Conservation (phyloP, 345 rosid species). For the Pistacia integerrima region DNA sequence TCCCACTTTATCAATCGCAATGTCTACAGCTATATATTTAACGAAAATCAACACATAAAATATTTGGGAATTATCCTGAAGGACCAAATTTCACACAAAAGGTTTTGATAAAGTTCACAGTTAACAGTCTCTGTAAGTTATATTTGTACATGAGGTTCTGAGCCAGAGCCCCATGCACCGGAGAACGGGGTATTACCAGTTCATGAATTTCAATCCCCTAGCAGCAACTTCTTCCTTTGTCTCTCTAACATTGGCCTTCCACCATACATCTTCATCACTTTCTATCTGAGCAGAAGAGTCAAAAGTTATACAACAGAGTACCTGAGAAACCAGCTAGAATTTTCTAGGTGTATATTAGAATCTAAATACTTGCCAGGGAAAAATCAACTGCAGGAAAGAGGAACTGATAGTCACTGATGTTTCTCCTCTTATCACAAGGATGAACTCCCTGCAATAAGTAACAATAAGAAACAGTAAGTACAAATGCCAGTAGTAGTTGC, state of each 20-base stretch:
- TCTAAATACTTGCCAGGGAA: constrained; percentile 72
- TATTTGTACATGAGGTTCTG: not conserved
- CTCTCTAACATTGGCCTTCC: constrained; percentile 90
- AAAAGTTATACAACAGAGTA: constrained; percentile 26
- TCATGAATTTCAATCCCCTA: constrained; percentile 76
- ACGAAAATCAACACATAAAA: not conserved
- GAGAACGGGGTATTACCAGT: constrained; percentile 51
- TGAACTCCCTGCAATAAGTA: constrained; percentile 71
- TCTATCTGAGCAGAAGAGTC: constrained; percentile 55
- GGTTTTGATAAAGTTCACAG: not conserved
- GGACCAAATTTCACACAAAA: not conserved
- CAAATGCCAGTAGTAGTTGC: not conserved
- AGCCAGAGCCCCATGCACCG: not conserved
- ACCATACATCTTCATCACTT: constrained; percentile 69
- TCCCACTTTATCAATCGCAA: not conserved
- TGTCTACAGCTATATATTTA: not conserved
- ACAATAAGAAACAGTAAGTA: constrained; percentile 14
- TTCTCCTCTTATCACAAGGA: constrained; percentile 87
- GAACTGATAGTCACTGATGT: constrained; percentile 71
- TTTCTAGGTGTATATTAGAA: constrained; percentile 35
- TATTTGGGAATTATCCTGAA: not conserved
- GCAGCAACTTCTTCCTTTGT: constrained; percentile 71
- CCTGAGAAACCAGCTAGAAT: not conserved
- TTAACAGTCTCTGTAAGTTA: not conserved
- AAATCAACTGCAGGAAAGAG: constrained; percentile 94